Evolutionary conservation across 805 yeast genomes (phyloP), one percentile per base, ranked within the genome.

Genomic region (Lachancea cidri): DNA sequence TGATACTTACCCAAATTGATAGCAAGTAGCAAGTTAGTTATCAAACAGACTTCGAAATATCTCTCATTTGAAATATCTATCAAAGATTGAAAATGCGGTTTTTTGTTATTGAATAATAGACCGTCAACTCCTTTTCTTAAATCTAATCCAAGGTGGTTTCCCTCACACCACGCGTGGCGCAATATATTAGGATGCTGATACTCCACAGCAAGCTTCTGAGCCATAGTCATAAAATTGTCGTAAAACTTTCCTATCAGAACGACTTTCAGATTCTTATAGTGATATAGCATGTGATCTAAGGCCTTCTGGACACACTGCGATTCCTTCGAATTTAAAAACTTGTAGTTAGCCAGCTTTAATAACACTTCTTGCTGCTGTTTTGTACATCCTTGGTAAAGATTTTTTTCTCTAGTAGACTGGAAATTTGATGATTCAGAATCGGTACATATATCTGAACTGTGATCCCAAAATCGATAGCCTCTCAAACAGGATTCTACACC

Each of bases 131-230:
- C 52, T 31, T 47, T 38, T 30, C 48, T 54, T 4, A 49, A 34
- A 30, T 61, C 60, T 14, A 55, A 37, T 9, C 51, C 61, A 25
- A 62, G 29, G 24, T 45, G 45, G 18, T 45, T 49, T 2, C 75
- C 70, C 50, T 72, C 76, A 27, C 78, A 66, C 64, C 76, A 76
- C 36, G 77, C 57, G 8, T 76, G 74, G 41, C 83, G 56, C 44
- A 72, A 68, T 22, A 79, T 76, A 50, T 77, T 76, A 1, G 83
- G 81, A 57, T 79, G 84, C 35, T 52, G 64, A 4, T 73, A 58
- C 48, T 77, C 77, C 1, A 78, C 55, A 0, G 79, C 77, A 27
- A 78, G 52, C 14, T 81, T 77, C 11, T 76, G 71, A 30, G 75
- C 65, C 2, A 76, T 50, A 3, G 80, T 77, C 61, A 75, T 62